A percentile compares a stretch with the other conserved stretches of the same genome.
Conservation (phyloP, 2,329 filamentous ascomycete genomes). For the Diaporthe humulicola region DNA sequence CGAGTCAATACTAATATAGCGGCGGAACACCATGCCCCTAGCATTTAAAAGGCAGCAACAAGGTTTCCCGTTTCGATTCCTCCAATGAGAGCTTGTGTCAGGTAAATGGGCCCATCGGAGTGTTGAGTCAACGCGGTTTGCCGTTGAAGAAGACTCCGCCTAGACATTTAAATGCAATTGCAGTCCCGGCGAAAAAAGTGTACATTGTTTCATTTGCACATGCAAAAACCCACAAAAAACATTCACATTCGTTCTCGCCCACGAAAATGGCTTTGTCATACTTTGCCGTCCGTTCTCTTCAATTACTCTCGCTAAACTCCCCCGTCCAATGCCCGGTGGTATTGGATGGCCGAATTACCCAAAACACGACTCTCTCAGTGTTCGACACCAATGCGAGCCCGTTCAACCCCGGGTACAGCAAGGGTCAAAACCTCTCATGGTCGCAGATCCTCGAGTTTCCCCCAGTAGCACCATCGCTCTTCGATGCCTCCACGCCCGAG, state of each 20-base stretch:
- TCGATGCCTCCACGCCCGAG: not conserved
- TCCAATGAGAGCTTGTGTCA: constrained; percentile 12
- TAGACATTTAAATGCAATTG: not conserved
- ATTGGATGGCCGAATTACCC: not conserved
- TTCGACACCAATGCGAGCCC: not conserved
- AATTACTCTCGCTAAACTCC: not conserved
- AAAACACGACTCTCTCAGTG: not conserved
- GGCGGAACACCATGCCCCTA: constrained; percentile 2
- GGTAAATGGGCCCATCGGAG: not conserved
- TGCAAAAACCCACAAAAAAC: not conserved
- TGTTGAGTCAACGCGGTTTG: not conserved
- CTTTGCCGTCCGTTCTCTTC: constrained; percentile 20
- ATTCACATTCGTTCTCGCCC: not conserved
- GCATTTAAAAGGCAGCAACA: not conserved
- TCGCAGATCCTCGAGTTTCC: not conserved
- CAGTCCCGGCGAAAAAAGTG: too few relatives aligned
- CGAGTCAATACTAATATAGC: not conserved
- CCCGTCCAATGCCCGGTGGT: constrained; percentile 8
- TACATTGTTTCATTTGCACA: not conserved
- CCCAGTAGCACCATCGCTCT: not conserved
- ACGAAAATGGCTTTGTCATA: constrained; percentile 11
- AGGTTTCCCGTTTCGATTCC: constrained; percentile 12
- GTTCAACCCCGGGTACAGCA: constrained; percentile 13
- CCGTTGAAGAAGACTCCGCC: not conserved
- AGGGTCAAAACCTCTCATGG: constrained; percentile 6